Base-by-base conservation (phyloP, 169 alveolate genomes). In the Fabrea salina region DNA sequence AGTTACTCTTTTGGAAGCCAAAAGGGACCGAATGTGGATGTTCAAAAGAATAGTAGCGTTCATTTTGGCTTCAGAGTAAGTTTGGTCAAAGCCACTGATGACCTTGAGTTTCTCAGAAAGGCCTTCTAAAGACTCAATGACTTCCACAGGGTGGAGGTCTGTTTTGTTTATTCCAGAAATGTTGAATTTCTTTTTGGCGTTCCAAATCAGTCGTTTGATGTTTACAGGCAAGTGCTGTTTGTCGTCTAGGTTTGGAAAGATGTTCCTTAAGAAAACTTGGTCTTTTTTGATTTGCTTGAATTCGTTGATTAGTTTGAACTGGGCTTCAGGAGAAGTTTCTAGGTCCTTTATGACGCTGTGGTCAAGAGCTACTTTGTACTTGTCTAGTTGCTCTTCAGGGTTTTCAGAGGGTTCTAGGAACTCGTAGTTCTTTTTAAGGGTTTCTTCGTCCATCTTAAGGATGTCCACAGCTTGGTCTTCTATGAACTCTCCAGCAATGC, bases 401-500 rank as follows among this genome's bases (percentile, higher is more conserved):
- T 58, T 54, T 49, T 68, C 74, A 5, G n/a, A n/a, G n/a, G n/a
- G n/a, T n/a, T n/a, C n/a, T n/a, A 13, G 56, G 2, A 47, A 47
- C 19, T 47, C 56, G 2, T n/a, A 47, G 56, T 47, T 47, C 19
- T 61, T 27, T 32, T 66, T 72, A 41, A 98, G 89, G 76, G 93
- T 91, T 50, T 87, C 90, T 85, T 95, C 90, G 80, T 97, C 98
- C 91, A 97, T 79, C 77, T 91, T 93, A 85, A 97, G 87, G 77
- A 96, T 82, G 78, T 96, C 99, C 27, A 97, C 82, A 51, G 88
- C 94, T 84, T 97, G 98, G 90, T 98, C 99, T 87, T 99, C 99
- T 39, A 98, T 97, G 86, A 89, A 97, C 83, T 98, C 99, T 30
- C 99, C 99, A 11, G 98, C 99, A 99, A 98, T 97, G 68, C 99